Conservation (phyloP, 2,329 filamentous ascomycete genomes). For the Zymoseptoria passerinii region DNA sequence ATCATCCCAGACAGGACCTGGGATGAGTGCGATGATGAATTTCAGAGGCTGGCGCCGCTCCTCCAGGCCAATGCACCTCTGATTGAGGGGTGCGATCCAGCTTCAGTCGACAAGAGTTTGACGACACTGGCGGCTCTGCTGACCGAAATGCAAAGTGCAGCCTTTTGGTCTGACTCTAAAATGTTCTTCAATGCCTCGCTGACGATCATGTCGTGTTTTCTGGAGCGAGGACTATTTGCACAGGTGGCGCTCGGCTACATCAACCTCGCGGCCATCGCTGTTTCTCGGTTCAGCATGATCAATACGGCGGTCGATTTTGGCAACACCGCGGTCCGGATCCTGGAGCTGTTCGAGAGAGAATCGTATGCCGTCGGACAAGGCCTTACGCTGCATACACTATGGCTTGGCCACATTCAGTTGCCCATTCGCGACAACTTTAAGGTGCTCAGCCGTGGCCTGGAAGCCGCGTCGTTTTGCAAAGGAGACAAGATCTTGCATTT, state of each 20-base stretch:
- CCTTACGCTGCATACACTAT: slow-evolving; percentile 60
- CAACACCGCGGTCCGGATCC: slow-evolving; percentile 53
- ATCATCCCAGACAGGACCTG: slow-evolving; percentile 58
- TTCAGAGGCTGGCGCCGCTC: slow-evolving; percentile 41
- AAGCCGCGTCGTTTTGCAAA: slow-evolving; percentile 55
- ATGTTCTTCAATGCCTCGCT: slow-evolving; percentile 65
- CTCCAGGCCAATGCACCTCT: slow-evolving; percentile 15
- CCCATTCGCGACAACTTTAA: slow-evolving; percentile 51
- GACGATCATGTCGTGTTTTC: slow-evolving; percentile 57
- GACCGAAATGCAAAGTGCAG: slow-evolving; percentile 41
- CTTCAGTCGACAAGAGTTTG: slow-evolving; percentile 46
- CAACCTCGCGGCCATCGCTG: slow-evolving; percentile 58
- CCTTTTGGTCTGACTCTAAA: slow-evolving; percentile 60
- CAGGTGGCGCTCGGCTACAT: slow-evolving; percentile 63
- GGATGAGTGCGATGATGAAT: slow-evolving; percentile 69
- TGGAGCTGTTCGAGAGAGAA: slow-evolving; percentile 54
- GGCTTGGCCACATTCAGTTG: slow-evolving; percentile 61
- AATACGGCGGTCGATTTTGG: slow-evolving; percentile 60
- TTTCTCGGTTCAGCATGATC: slow-evolving; percentile 63
- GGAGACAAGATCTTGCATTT: slow-evolving; percentile 66
- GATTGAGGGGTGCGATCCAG: slow-evolving; percentile 4
- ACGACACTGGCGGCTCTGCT: slow-evolving; percentile 61
- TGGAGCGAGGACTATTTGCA: slow-evolving; percentile 56
- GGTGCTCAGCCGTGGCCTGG: slow-evolving; percentile 57
- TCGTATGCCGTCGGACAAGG: slow-evolving; percentile 59